Percentiles rank a stretch among this genome's conserved stretches.
These are phyloP conservation scores for Nemania sp. DNA, from an alignment of 2,329 filamentous ascomycete species.

Conservation along the genomic window DNA sequence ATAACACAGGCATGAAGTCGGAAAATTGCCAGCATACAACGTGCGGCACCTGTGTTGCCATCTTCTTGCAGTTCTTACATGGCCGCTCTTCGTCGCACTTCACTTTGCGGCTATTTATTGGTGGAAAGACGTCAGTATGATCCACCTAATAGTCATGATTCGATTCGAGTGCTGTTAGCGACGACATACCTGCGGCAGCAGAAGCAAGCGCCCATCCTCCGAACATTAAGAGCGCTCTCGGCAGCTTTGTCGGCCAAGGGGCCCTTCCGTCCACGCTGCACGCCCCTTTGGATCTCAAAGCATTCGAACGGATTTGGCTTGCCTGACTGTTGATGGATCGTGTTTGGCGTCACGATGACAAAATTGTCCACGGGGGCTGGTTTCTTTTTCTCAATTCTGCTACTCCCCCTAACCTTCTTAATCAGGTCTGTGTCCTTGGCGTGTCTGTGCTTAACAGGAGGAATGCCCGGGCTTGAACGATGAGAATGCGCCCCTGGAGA, in stretches of 20 bases:
- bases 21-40: conserved; percentile 64
- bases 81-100: conserved; percentile 60
- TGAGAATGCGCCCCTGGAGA: conserved; percentile 31
- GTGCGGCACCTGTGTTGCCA: conserved; percentile 55
- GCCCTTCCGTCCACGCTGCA: conserved; percentile 60
- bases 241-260: conserved; percentile 59
- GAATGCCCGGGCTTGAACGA: conserved; percentile 37
- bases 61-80: conserved; percentile 61
- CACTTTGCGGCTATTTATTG: conserved; percentile 54
- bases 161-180: neutral
- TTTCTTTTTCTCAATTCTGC: conserved; percentile 54
- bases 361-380: conserved; percentile 51
- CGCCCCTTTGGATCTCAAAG: conserved; percentile 57
- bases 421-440: conserved; percentile 42
- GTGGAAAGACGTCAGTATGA: conserved; percentile 1
- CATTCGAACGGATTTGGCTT: conserved; percentile 59
- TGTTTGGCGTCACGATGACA: conserved; percentile 59
- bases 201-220: conserved; percentile 61
- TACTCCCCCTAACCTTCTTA: conserved; percentile 48
- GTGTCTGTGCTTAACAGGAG: conserved; percentile 34
- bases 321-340: conserved; percentile 56
- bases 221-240: conserved; percentile 58
- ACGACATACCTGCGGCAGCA: conserved; percentile 52
- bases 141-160: neutral
- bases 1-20: conserved; percentile 57